Conservation (phyloP, 177 flowering plant species). For the Telopea speciosissima region DNA sequence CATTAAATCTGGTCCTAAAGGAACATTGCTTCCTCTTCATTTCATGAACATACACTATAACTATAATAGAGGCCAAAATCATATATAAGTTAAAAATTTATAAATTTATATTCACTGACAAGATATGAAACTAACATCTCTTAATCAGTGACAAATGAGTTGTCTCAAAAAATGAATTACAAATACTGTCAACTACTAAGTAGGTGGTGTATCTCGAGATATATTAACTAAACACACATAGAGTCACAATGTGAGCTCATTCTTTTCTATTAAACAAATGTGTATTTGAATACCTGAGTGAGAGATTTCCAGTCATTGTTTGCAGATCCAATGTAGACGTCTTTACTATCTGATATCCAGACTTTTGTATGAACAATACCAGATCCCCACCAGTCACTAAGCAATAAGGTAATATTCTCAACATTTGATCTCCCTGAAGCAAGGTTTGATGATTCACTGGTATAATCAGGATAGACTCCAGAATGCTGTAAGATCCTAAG, state of each 20-base stretch:
- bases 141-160: too few species aligned
- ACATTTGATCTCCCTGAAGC: slow-evolving; percentile 83
- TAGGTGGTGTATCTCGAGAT: too few species aligned
- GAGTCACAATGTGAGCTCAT: too few species aligned
- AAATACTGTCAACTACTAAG: too few species aligned
- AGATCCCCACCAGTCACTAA: slow-evolving; percentile 67
- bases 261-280: too few species aligned
- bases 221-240: too few species aligned
- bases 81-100: background rate
- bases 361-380: slow-evolving; percentile 91
- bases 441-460: slow-evolving; percentile 61
- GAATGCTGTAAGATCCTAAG: slow-evolving; percentile 28
- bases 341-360: slow-evolving; percentile 73
- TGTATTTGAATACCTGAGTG: slow-evolving; percentile 42
- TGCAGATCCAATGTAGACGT: slow-evolving; percentile 74
- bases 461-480: slow-evolving; percentile 85
- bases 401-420: slow-evolving; percentile 60
- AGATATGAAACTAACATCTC: background rate
- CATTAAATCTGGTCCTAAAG: too few species aligned
- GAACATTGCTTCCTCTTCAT: too few species aligned
- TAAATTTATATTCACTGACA: background rate
- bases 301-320: slow-evolving; percentile 84
- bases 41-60: background rate
- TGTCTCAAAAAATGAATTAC: too few species aligned
- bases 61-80: background rate